Conservation (phyloP, 306 rosid species). For the Vicia sativa region DNA sequence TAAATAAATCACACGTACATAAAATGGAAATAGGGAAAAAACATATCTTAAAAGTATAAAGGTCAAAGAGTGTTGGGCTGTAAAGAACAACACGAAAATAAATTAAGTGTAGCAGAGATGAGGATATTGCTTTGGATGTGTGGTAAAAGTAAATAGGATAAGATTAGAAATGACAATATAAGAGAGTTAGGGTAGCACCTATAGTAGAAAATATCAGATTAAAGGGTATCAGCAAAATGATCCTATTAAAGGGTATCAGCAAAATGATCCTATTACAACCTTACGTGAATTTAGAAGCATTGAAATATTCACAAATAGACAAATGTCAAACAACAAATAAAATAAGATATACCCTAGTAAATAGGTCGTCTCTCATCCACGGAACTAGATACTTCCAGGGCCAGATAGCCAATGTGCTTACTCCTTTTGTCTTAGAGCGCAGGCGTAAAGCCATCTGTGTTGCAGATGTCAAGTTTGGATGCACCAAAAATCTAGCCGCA, state of each 20-base stretch:
- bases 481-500: constrained; percentile 95
- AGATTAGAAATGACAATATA: too few relatives aligned
- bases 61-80: not conserved
- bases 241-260: constrained; percentile 7
- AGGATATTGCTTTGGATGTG: too few relatives aligned
- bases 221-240: constrained; percentile 3
- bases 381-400: constrained; percentile 99
- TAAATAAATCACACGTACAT: constrained; percentile 35
- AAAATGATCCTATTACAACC: constrained; percentile 23
- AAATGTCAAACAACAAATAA: constrained; percentile 5
- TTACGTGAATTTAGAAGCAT: constrained; percentile 2
- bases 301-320: constrained; percentile 11
- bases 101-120: too few relatives aligned
- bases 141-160: too few relatives aligned
- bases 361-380: constrained; percentile 94
- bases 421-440: constrained; percentile 66
- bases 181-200: too few relatives aligned
- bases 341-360: constrained; percentile 65
- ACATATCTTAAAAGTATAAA: constrained; percentile 27
- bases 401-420: constrained; percentile 96
- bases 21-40: constrained; percentile 33
- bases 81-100: too few relatives aligned
- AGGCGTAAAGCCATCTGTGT: constrained; percentile 66
- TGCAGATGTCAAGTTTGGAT: constrained; percentile 93
- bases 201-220: too few relatives aligned